Conservation (phyloP, 176 grass and related monocot species). For the Oryza glaberrima region DNA sequence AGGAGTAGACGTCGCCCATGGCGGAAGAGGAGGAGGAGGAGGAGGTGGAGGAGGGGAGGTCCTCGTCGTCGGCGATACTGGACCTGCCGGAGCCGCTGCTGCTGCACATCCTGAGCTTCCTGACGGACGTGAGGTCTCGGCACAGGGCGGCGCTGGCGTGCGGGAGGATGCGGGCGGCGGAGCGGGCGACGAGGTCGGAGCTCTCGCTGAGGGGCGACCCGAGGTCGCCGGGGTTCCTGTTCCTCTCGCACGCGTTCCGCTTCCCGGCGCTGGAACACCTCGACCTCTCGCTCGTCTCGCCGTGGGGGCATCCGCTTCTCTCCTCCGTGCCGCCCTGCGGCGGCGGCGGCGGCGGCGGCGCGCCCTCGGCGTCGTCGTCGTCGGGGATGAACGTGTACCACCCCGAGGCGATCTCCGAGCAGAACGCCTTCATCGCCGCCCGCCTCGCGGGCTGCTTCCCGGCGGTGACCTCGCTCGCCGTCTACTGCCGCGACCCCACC, state of each 20-base stretch:
- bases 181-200: constrained; percentile 63
- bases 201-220: constrained; percentile 84
- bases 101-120: constrained; percentile 57
- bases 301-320: constrained; percentile 79
- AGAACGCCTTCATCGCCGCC: constrained; percentile 32
- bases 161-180: constrained; percentile 49
- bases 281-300: constrained; percentile 86
- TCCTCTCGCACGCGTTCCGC: constrained; percentile 53
- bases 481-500: constrained; percentile 91
- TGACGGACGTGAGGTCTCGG: constrained; percentile 57
- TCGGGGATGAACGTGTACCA: neutral
- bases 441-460: constrained; percentile 69
- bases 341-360: neutral
- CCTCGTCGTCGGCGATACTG: constrained; percentile 40
- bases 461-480: constrained; percentile 51
- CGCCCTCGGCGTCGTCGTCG: neutral
- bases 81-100: constrained; percentile 88
- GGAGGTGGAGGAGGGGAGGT: too few relatives aligned
- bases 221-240: constrained; percentile 31
- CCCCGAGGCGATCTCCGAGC: constrained; percentile 24
- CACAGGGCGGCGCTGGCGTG: constrained; percentile 66
- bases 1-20: constrained; percentile 30
- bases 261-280: constrained; percentile 75
- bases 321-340: constrained; percentile 2
- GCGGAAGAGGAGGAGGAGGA: neutral